These are phyloP conservation scores for Russula vinacea DNA, from an alignment of 768 basidiomycete genomes.

Conservation along the genomic window DNA sequence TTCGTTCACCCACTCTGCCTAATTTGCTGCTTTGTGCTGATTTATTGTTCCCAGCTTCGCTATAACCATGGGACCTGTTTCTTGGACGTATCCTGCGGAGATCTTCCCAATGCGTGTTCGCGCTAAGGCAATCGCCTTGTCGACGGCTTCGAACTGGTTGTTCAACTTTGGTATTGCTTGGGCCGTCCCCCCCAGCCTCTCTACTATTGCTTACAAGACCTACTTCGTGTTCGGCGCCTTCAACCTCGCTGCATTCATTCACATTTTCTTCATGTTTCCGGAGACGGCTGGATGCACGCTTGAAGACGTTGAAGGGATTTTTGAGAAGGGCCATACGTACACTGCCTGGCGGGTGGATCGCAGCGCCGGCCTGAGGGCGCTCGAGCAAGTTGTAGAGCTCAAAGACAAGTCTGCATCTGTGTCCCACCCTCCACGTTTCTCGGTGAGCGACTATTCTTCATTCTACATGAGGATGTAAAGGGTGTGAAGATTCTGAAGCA, in stretches of 20 bases:
- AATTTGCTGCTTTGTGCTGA: background rate
- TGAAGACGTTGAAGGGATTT: slow-evolving; percentile 79
- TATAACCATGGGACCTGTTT: slow-evolving; percentile 71
- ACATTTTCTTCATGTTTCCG: slow-evolving; percentile 76
- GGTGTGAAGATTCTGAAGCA: background rate
- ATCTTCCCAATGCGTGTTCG: slow-evolving; percentile 38
- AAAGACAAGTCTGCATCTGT: slow-evolving; percentile 7
- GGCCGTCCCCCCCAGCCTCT: slow-evolving; percentile 69
- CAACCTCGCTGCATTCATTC: slow-evolving; percentile 69
- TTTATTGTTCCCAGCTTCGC: slow-evolving; percentile 25
- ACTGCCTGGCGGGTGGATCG: slow-evolving; percentile 67
- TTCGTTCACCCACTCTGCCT: slow-evolving; percentile 11
- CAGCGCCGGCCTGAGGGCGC: slow-evolving; percentile 59
- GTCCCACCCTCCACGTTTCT: background rate
- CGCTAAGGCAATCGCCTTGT: slow-evolving; percentile 43
- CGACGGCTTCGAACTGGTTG: slow-evolving; percentile 45
- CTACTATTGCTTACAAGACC: slow-evolving; percentile 66
- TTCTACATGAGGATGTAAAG: background rate
- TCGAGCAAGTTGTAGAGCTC: slow-evolving; percentile 45
- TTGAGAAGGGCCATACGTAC: slow-evolving; percentile 64
- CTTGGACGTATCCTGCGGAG: slow-evolving; percentile 58
- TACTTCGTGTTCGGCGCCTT: slow-evolving; percentile 78
- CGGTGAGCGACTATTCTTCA: background rate
- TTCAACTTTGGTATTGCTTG: slow-evolving; percentile 47
- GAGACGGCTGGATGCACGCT: slow-evolving; percentile 71